phyloP scores from a whole-genome alignment of 78 protist species.

The slime mould (Dictyostelium discoideum) region DNA sequence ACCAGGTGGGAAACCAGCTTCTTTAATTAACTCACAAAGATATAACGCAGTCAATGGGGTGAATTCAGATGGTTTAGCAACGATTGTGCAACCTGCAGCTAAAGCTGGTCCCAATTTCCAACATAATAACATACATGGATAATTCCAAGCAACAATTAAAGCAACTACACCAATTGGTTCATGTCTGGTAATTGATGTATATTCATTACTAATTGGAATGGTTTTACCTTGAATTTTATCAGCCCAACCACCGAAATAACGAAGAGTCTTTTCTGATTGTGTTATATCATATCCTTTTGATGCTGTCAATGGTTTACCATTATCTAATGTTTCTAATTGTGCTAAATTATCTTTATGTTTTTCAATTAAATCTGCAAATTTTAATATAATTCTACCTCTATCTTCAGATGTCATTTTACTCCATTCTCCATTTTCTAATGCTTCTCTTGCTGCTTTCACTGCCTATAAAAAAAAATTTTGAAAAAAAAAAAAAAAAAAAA shows the following conservation, averaged over 20 bases:
- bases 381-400: slow-evolving; percentile 47
- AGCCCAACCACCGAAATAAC: slow-evolving; percentile 91
- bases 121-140: slow-evolving; percentile 63
- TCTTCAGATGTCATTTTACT: not conserved
- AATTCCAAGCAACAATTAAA: slow-evolving; percentile 88
- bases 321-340: slow-evolving; percentile 76
- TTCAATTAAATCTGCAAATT: slow-evolving; percentile 86
- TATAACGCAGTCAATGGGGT: slow-evolving; percentile 94
- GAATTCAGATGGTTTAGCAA: slow-evolving; percentile 92
- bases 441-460: slow-evolving; percentile 82
- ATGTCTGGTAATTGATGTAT: slow-evolving; percentile 52
- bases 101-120: slow-evolving; percentile 94
- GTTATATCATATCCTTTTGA: slow-evolving; percentile 53
- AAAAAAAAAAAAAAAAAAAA: too few relatives aligned
- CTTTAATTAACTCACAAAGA: slow-evolving; percentile 75
- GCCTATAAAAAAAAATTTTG: too few relatives aligned
- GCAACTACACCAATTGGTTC: slow-evolving; percentile 89
- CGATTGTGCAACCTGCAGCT: slow-evolving; percentile 92
- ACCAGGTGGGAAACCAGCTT: slow-evolving; percentile 96
- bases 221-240: slow-evolving; percentile 85
- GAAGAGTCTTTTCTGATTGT: slow-evolving; percentile 17
- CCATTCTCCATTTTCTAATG: slow-evolving; percentile 69
- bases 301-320: slow-evolving; percentile 77
- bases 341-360: slow-evolving; percentile 60
- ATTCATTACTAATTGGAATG: slow-evolving; percentile 2